Percentiles rank a stretch among this genome's conserved stretches.
Evolutionary conservation across 371 early-diverging fungal genomes (phyloP).

Genomic region (Sporodiniella umbellata): DNA sequence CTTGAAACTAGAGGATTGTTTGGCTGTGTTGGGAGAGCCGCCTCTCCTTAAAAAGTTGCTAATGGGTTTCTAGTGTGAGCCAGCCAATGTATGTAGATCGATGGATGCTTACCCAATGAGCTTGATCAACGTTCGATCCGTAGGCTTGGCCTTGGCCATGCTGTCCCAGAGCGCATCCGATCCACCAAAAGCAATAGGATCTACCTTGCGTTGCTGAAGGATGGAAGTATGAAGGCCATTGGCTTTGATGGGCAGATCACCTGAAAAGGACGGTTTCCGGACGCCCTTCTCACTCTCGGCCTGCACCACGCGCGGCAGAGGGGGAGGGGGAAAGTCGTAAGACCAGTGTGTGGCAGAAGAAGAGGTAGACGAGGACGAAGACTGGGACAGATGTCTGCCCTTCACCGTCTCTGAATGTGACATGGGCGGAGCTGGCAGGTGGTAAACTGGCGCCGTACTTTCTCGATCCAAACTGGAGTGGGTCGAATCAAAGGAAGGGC

Average conservation of each 20-base stretch:
- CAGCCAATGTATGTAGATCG: not conserved
- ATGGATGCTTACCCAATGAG: slow-evolving; percentile 32
- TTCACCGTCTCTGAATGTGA: slow-evolving; percentile 2
- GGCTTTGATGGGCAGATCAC: slow-evolving; percentile 10
- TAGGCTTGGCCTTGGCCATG: slow-evolving; percentile 29
- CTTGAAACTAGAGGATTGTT: slow-evolving; percentile 29
- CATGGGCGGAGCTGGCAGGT: slow-evolving; percentile 6
- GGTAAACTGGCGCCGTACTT: not conserved
- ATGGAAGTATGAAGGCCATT: slow-evolving; percentile 15
- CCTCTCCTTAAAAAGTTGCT: slow-evolving; percentile 45
- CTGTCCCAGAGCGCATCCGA: slow-evolving; percentile 48
- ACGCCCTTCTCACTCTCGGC: slow-evolving; percentile 12
- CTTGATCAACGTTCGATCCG: slow-evolving; percentile 38
- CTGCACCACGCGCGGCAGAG: no score
- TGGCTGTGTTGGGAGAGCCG: slow-evolving; percentile 52
- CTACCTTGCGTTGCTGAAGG: slow-evolving; percentile 39
- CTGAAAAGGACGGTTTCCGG: slow-evolving; percentile 23
- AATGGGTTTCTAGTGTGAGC: not conserved
- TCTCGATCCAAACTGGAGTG: slow-evolving; percentile 5
- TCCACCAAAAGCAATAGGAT: slow-evolving; percentile 43
- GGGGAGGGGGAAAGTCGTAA: slow-evolving; percentile 9
- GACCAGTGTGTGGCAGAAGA: slow-evolving; percentile 13
- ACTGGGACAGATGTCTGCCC: slow-evolving; percentile 9
- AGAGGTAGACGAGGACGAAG: slow-evolving; percentile 11
- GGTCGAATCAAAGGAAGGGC: slow-evolving; percentile 25